A percentile compares a stretch with the other conserved stretches of the same genome.
These are phyloP conservation scores for Rhodotorula babjevae DNA, from an alignment of 768 basidiomycete genomes.

Conservation along the genomic window DNA sequence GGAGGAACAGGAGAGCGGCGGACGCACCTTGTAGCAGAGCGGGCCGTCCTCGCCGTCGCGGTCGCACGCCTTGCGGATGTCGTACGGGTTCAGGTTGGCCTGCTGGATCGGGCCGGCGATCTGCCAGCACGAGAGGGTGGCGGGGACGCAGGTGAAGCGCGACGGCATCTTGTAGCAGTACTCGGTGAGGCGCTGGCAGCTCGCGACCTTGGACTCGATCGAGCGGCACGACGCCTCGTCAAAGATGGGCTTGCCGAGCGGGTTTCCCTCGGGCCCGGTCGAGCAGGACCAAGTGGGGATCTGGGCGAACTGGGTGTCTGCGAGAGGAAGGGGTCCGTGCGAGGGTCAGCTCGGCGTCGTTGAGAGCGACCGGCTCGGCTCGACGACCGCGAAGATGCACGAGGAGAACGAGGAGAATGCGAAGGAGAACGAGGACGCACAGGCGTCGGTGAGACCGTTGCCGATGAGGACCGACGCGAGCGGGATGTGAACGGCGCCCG, in stretches of 20 bases:
- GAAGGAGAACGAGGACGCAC: neutral
- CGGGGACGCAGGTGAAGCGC: slow-evolving; percentile 48
- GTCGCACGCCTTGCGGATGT: slow-evolving; percentile 70
- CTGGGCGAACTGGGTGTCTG: slow-evolving; percentile 64
- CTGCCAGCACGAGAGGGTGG: slow-evolving; percentile 51
- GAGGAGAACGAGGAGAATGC: no score
- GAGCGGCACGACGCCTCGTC: slow-evolving; percentile 64
- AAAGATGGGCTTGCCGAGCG: slow-evolving; percentile 62
- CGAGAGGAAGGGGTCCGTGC: no score
- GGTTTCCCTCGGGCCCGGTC: slow-evolving; percentile 35
- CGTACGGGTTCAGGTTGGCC: slow-evolving; percentile 80
- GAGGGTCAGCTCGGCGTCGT: slow-evolving; percentile 41
- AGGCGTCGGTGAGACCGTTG: slow-evolving; percentile 54
- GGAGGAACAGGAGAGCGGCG: neutral
- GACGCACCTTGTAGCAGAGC: slow-evolving; percentile 45
- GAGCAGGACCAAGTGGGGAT: slow-evolving; percentile 72
- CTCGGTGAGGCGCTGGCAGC: slow-evolving; percentile 68
- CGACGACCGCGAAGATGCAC: no score
- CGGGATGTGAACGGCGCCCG: slow-evolving; percentile 32
- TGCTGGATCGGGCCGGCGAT: slow-evolving; percentile 64
- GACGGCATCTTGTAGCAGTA: slow-evolving; percentile 63
- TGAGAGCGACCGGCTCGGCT: no score
- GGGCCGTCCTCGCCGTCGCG: slow-evolving; percentile 57
- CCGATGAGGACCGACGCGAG: slow-evolving; percentile 72
- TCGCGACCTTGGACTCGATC: slow-evolving; percentile 51